Evolutionary conservation across 1,139 yeast genomes (phyloP).

Genomic region (Diutina neorugosa): DNA sequence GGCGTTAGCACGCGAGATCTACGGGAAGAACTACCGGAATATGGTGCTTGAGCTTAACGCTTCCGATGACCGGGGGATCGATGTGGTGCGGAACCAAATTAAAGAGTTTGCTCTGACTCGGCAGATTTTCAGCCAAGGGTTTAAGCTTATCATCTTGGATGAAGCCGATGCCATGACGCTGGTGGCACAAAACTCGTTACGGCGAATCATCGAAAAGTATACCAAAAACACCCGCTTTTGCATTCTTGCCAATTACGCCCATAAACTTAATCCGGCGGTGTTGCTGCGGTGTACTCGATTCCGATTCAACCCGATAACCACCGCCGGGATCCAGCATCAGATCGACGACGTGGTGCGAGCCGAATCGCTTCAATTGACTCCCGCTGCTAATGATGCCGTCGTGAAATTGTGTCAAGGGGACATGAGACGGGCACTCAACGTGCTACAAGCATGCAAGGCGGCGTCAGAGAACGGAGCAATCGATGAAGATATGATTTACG

Average conservation of each 20-base stretch:
- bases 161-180: constrained; percentile 99
- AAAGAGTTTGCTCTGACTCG: constrained; percentile 80
- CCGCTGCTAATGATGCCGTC: constrained; percentile 55
- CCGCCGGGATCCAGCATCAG: constrained; percentile 55
- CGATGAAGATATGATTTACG: constrained; percentile 67
- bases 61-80: constrained; percentile 78
- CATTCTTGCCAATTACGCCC: constrained; percentile 91
- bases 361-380: constrained; percentile 49
- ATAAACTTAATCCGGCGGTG: constrained; percentile 89
- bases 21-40: constrained; percentile 70
- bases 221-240: constrained; percentile 94
- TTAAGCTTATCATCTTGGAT: constrained; percentile 84
- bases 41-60: constrained; percentile 91
- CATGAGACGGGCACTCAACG: constrained; percentile 92
- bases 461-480: constrained; percentile 43
- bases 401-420: constrained; percentile 75
- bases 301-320: constrained; percentile 74
- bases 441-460: constrained; percentile 86
- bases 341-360: constrained; percentile 53
- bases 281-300: constrained; percentile 91
- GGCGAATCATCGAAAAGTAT: constrained; percentile 86
- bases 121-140: constrained; percentile 75
- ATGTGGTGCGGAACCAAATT: constrained; percentile 75
- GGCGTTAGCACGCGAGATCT: constrained; percentile 85
- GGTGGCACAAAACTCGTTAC: constrained; percentile 89